Evolutionary conservation across 139 green algal species (phyloP).

Genomic region (Monoraphidium neglectum): DNA sequence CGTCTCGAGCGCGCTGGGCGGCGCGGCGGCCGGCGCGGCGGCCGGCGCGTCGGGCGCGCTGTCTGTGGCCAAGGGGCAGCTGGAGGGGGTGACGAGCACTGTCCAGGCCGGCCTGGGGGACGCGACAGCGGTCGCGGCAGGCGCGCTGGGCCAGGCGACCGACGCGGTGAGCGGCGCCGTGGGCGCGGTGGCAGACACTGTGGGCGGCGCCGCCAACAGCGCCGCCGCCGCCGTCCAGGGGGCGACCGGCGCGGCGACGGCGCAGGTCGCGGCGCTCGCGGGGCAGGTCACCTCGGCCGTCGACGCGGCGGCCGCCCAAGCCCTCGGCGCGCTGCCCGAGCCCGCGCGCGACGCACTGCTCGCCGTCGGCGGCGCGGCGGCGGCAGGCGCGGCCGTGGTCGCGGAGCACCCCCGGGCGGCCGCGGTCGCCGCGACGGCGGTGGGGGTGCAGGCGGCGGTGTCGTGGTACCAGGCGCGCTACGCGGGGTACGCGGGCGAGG

Average conservation of each 20-base stretch:
- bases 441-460: constrained; percentile 35
- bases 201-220: neutral
- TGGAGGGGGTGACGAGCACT: constrained; percentile 11
- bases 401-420: constrained; percentile 15
- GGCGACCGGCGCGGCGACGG: constrained; percentile 14
- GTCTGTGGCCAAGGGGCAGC: neutral
- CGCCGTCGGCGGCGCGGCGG: constrained; percentile 16
- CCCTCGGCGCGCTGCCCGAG: constrained; percentile 1
- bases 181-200: neutral
- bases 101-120: constrained; percentile 9
- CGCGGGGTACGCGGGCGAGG: constrained; percentile 51
- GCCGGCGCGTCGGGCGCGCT: constrained; percentile 5
- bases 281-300: constrained; percentile 22
- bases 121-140: constrained; percentile 8
- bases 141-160: constrained; percentile 3
- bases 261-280: constrained; percentile 17
- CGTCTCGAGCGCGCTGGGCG: neutral
- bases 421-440: constrained; percentile 25
- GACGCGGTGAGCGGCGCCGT: neutral
- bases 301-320: constrained; percentile 15
- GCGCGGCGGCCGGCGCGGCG: neutral
- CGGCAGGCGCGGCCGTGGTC: neutral
- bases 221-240: neutral
- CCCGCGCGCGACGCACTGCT: constrained; percentile 9
- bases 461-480: constrained; percentile 34